Percentiles rank a stretch among this genome's conserved stretches.
These are phyloP conservation scores for Cyclostephanos invisitatus DNA, from an alignment of 108 stramenopile species.

Conservation along the genomic window DNA sequence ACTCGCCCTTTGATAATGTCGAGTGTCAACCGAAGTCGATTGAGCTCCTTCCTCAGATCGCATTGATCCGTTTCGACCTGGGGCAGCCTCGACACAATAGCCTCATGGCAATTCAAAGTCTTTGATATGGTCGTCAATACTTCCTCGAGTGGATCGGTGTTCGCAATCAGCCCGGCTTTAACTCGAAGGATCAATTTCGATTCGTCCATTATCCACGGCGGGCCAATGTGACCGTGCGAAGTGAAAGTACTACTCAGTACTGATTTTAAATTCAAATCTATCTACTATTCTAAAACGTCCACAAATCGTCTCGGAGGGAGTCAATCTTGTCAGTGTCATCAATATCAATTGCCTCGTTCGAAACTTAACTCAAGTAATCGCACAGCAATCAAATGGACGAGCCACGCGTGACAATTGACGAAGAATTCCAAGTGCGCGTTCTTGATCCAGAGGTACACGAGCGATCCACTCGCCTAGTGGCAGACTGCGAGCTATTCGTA, in stretches of 20 bases:
- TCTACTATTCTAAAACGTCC: no score
- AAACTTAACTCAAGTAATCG: no score
- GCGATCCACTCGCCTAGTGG: conserved; percentile 11
- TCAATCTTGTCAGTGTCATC: no score
- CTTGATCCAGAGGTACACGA: conserved; percentile 13
- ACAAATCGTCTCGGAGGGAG: no score
- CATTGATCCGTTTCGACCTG: conserved; percentile 11
- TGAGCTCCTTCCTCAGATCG: conserved; percentile 32
- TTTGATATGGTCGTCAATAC: conserved; percentile 4
- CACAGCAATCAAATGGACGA: conserved; percentile 4
- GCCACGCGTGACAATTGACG: conserved; percentile 18
- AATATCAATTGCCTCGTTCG: no score
- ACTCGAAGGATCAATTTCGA: conserved; percentile 6
- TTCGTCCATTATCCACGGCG: background rate
- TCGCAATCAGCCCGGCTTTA: conserved; percentile 13
- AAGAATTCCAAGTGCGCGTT: conserved; percentile 12
- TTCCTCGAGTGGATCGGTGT: conserved; percentile 9
- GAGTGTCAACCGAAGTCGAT: conserved; percentile 9
- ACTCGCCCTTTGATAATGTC: conserved; percentile 2
- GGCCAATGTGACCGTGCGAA: background rate
- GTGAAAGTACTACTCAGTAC: no score
- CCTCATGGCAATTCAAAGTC: conserved; percentile 17
- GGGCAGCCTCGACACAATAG: conserved; percentile 11
- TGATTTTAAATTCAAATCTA: no score
- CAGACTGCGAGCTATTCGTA: conserved; percentile 27